Evolutionary conservation across 352 stramenopile genomes (phyloP), one percentile per base, ranked within the genome.

Genomic region (Phytophthora lateralis): DNA sequence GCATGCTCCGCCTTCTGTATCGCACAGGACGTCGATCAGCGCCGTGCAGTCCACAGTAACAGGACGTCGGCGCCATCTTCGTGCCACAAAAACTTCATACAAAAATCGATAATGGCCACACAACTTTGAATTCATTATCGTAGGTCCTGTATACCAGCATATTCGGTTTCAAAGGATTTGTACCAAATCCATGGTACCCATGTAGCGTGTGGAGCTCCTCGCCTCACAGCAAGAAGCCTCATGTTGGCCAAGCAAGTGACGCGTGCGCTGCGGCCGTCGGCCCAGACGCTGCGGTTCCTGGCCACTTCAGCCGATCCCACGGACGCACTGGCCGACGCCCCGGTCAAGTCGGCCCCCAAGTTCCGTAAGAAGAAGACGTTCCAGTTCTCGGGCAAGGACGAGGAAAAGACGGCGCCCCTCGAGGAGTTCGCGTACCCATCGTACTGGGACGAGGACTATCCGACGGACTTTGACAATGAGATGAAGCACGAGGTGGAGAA

Each of bases 401-500:
- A n/a, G 17, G 49, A 70, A 29, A 15, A 39, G 27, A 64, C 73
- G 45, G 57, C 66, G 39, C 61, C 72, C 20, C 69, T 90, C 11
- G 85, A 93, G 67, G 63, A 80, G 32, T 93, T 93, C 53, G 79
- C 73, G 7, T 81, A 90, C 70, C 85, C 85, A 3, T 75, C 79
- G 44, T 93, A 91, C 70, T 93, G 80, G 80, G 66, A 78, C 56
- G 73, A 86, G 26, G 85, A 93, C 67, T 93, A 89, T 46, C 85
- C 85, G 0, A 55, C 46, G 35, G 73, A 75, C 41, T 93, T 93
- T 63, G 80, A 89, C 56, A 73, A 92, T 47, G 67, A 61, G 20
- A 93, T 93, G 85, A 93, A 93, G 78, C 85, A 93, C 74, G 85
- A 93, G 55, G 82, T 93, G 52, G 82, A 93, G 63, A 93, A 92